Evolutionary conservation across 352 stramenopile species (phyloP).

Genomic region (Salisapilia sapeloensis): DNA sequence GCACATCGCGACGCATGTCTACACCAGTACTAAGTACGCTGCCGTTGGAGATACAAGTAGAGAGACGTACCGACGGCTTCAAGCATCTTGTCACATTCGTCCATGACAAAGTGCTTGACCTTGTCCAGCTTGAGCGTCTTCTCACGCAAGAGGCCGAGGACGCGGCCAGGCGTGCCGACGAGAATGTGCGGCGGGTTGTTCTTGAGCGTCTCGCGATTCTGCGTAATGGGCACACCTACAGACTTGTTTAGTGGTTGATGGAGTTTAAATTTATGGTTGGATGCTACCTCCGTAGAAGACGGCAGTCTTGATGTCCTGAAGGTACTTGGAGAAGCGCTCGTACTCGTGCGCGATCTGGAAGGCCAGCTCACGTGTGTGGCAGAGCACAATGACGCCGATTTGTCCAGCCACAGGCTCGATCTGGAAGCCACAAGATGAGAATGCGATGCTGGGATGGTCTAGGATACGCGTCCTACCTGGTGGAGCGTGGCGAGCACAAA

Average conservation of each 20-base stretch:
- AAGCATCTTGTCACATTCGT: conserved; percentile 99
- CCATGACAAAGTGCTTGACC: conserved; percentile 99
- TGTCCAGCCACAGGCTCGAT: conserved; percentile 82
- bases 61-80: conserved; percentile 89
- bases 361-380: conserved; percentile 98
- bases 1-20: conserved; percentile 98
- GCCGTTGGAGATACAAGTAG: background rate
- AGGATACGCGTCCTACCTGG: conserved; percentile 84
- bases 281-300: conserved; percentile 92
- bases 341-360: conserved; percentile 99
- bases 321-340: conserved; percentile 98
- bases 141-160: conserved; percentile 78
- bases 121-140: conserved; percentile 97
- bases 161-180: conserved; percentile 96
- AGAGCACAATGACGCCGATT: conserved; percentile 96
- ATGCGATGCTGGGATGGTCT: background rate
- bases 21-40: conserved; percentile 3
- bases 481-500: conserved; percentile 99
- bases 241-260: background rate
- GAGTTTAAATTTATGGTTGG: background rate
- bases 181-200: conserved; percentile 93
- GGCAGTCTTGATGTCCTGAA: conserved; percentile 91
- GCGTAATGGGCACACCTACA: conserved; percentile 82
- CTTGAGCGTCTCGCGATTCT: conserved; percentile 94
- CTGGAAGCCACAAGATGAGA: conserved; percentile 8